Conservation (phyloP, 108 stramenopile genomes). For the Cyclotella atomus region DNA sequence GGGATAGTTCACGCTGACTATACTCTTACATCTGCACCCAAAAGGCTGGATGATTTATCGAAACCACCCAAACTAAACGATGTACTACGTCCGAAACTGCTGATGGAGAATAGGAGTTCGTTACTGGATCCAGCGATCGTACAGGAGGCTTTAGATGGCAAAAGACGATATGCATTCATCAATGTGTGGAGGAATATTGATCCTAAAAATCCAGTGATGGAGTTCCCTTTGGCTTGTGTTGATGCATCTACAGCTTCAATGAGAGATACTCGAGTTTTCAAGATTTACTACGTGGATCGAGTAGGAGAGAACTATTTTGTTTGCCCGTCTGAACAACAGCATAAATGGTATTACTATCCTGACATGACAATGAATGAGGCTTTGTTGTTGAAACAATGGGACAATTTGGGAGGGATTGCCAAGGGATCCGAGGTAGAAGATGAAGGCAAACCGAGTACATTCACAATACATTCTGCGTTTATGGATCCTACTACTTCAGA, state of each 20-base stretch:
- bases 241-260: conserved; percentile 42
- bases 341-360: conserved; percentile 63
- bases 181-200: conserved; percentile 73
- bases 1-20: conserved; percentile 70
- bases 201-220: conserved; percentile 42
- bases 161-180: conserved; percentile 59
- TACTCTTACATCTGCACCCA: conserved; percentile 58
- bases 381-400: conserved; percentile 59
- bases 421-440: conserved; percentile 26
- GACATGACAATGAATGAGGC: conserved; percentile 60
- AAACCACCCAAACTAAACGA: conserved; percentile 61
- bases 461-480: conserved; percentile 55
- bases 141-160: conserved; percentile 48
- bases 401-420: conserved; percentile 49
- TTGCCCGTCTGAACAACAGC: conserved; percentile 24
- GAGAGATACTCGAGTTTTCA: conserved; percentile 51
- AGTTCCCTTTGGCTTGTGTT: conserved; percentile 59
- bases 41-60: conserved; percentile 50
- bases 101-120: conserved; percentile 20
- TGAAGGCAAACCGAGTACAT: conserved; percentile 18
- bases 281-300: conserved; percentile 65
- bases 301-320: conserved; percentile 66
- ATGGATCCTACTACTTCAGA: conserved; percentile 36
- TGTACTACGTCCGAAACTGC: conserved; percentile 39
- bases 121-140: conserved; percentile 54